Conservation (phyloP, 2,329 filamentous ascomycete genomes). For the Teratosphaeria zuluensis region DNA sequence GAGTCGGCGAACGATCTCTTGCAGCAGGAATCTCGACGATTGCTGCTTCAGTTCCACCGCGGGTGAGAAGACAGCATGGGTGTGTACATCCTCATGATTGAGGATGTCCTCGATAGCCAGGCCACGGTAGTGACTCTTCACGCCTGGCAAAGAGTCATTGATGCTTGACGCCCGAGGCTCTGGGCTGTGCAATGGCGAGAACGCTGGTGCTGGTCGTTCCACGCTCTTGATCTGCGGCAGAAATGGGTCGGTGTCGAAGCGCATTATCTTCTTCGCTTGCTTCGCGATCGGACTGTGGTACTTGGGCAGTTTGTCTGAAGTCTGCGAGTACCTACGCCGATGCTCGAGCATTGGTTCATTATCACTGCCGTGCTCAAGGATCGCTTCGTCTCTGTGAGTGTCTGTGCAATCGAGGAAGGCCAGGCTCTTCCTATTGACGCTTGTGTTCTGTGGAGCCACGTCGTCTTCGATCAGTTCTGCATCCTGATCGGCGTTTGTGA, state of each 20-base stretch:
- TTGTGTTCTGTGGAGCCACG: background rate
- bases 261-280: background rate
- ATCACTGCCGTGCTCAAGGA: conserved; percentile 2
- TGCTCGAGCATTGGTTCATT: conserved; percentile 6
- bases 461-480: conserved; percentile 1
- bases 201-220: background rate
- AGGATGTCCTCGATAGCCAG: background rate
- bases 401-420: conserved; percentile 5
- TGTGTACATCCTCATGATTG: background rate
- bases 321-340: background rate
- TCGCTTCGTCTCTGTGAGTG: background rate
- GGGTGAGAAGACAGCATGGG: background rate
- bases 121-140: background rate
- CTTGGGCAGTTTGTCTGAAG: background rate
- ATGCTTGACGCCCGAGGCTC: background rate
- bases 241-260: background rate
- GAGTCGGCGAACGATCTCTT: background rate
- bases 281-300: background rate
- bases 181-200: background rate
- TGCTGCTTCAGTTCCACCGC: background rate
- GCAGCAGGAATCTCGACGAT: background rate
- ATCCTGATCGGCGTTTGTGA: conserved; percentile 1
- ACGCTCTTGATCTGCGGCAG: background rate
- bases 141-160: background rate
- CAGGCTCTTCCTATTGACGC: background rate